Evolutionary conservation across 2,329 filamentous ascomycete genomes (phyloP).

Genomic region (Onygena corvina): DNA sequence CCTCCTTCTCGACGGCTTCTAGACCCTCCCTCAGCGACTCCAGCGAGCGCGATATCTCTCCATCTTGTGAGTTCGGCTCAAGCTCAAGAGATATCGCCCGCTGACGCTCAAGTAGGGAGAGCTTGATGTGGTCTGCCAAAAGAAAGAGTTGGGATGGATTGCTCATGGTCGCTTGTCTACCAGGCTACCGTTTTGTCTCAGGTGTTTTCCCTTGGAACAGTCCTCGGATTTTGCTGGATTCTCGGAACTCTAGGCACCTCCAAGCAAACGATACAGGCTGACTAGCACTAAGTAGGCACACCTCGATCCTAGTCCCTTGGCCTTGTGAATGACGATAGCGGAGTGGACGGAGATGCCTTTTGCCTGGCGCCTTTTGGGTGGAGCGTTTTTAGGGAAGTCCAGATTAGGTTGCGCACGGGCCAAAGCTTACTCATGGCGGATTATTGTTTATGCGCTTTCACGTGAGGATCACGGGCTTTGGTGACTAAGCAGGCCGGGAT

Average conservation of each 20-base stretch:
- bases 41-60: conserved; percentile 75
- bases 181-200: too few relatives aligned
- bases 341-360: too few relatives aligned
- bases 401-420: not conserved
- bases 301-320: too few relatives aligned
- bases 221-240: too few relatives aligned
- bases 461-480: not conserved
- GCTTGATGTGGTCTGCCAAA: conserved; percentile 90
- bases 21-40: conserved; percentile 77
- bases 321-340: too few relatives aligned
- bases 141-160: conserved; percentile 69
- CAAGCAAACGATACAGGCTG: too few relatives aligned
- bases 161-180: conserved; percentile 30
- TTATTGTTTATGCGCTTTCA: not conserved
- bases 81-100: conserved; percentile 71
- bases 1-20: conserved; percentile 53
- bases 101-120: conserved; percentile 84
- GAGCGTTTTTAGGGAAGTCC: not conserved
- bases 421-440: not conserved
- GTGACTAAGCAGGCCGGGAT: not conserved
- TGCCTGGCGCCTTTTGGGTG: not conserved
- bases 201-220: too few relatives aligned
- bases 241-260: too few relatives aligned
- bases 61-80: conserved; percentile 68
- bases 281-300: too few relatives aligned